Percentiles rank a stretch among this genome's conserved stretches.
phyloP scores from a whole-genome alignment of 495 filamentous ascomycete genomes.

The Aspergillus bridgeri region DNA sequence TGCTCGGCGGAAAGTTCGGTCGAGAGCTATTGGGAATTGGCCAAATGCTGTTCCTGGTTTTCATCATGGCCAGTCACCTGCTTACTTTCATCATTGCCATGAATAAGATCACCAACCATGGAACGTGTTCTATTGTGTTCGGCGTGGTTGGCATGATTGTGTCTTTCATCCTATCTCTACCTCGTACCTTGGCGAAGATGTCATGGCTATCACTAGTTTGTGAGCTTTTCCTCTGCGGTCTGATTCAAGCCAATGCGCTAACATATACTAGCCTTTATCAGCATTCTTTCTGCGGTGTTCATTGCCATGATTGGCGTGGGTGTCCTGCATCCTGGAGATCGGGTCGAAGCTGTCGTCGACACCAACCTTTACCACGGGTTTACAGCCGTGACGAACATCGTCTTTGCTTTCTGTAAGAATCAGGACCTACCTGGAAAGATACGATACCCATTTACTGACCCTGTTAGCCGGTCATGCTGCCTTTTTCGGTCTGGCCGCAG shows the following conservation, averaged over 20 bases:
- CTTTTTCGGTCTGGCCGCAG: constrained; percentile 73
- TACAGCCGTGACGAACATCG: constrained; percentile 43
- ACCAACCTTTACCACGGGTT: constrained; percentile 39
- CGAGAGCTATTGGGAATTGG: constrained; percentile 61
- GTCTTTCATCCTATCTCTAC: constrained; percentile 62
- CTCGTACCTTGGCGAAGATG: constrained; percentile 61
- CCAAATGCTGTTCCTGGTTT: constrained; percentile 66
- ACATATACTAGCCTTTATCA: constrained; percentile 54
- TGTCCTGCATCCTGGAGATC: constrained; percentile 30
- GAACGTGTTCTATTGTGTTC: constrained; percentile 67
- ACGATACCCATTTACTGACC: constrained; percentile 3
- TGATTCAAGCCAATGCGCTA: constrained; percentile 4
- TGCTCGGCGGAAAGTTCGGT: constrained; percentile 61
- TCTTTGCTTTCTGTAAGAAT: constrained; percentile 42
- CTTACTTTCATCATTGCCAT: constrained; percentile 75
- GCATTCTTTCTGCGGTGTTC: constrained; percentile 64
- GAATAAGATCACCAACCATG: constrained; percentile 63
- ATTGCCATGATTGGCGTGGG: constrained; percentile 69
- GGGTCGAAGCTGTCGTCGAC: constrained; percentile 26
- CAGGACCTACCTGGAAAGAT: background rate
- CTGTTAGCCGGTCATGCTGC: constrained; percentile 58
- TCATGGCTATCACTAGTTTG: constrained; percentile 63
- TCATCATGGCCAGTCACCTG: constrained; percentile 76
- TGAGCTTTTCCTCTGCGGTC: constrained; percentile 19
- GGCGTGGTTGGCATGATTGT: constrained; percentile 62